Conservation (phyloP, 2,329 filamentous ascomycete species). For the Stagonosporopsis tanaceti region DNA sequence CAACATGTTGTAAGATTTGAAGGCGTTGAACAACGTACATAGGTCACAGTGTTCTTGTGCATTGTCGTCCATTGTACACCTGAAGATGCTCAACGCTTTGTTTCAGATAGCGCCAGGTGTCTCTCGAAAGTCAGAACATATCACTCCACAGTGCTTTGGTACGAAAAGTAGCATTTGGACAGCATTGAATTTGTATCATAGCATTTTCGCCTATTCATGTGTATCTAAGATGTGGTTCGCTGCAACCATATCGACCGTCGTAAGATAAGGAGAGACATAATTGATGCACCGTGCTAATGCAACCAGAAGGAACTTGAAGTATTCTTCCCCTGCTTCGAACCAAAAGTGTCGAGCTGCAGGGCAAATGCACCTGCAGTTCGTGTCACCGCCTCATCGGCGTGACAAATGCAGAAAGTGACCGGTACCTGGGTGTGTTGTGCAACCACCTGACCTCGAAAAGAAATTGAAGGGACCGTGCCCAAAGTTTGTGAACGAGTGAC, state of each 20-base stretch:
- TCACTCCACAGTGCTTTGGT: too few relatives aligned
- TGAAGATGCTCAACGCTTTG: too few relatives aligned
- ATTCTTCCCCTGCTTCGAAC: slow-evolving; percentile 10
- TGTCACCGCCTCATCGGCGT: slow-evolving; percentile 9
- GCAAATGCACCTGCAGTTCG: slow-evolving; percentile 6
- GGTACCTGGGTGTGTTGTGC: slow-evolving; percentile 19
- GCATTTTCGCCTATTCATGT: slow-evolving; percentile 7
- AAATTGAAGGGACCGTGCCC: slow-evolving; percentile 12
- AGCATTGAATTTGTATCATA: slow-evolving; percentile 1
- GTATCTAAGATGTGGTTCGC: neutral
- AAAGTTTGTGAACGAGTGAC: slow-evolving; percentile 13
- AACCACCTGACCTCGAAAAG: slow-evolving; percentile 20
- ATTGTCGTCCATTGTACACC: too few relatives aligned
- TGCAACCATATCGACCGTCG: neutral
- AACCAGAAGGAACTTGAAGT: slow-evolving; percentile 1
- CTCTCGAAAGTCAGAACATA: too few relatives aligned
- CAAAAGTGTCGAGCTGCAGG: slow-evolving; percentile 11
- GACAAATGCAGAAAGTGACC: slow-evolving; percentile 19
- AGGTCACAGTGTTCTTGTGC: too few relatives aligned
- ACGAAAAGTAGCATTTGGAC: too few relatives aligned
- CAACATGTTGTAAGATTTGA: too few relatives aligned
- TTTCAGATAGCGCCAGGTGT: too few relatives aligned
- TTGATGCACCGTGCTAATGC: neutral
- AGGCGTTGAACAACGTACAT: too few relatives aligned
- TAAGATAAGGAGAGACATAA: slow-evolving; percentile 6